These are phyloP conservation scores for Carex parvula DNA, from an alignment of 176 grass and related monocot species.

Conservation along the genomic window DNA sequence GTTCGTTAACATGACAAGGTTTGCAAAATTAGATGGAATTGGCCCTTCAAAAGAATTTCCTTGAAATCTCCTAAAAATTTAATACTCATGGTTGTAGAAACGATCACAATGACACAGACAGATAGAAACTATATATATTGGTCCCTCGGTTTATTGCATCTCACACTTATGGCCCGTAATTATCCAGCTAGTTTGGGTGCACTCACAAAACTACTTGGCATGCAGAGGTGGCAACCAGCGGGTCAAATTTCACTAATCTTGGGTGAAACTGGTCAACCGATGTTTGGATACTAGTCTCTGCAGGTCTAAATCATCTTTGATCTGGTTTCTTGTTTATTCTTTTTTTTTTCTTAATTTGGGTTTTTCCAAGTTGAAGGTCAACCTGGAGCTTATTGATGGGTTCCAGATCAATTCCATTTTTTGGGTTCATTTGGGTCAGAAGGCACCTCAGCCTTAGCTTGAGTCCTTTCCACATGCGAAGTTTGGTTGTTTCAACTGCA, in stretches of 20 bases:
- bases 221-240: background rate
- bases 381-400: background rate
- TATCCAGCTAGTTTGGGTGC: background rate
- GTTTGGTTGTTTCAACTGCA: background rate
- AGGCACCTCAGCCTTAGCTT: background rate
- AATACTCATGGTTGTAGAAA: background rate
- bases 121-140: background rate
- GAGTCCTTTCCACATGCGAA: background rate
- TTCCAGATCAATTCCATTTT: background rate
- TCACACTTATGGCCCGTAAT: background rate
- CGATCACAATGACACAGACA: background rate
- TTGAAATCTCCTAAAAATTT: conserved; percentile 60
- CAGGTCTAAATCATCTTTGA: background rate
- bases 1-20: conserved; percentile 37
- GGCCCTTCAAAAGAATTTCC: conserved; percentile 84
- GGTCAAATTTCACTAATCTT: background rate
- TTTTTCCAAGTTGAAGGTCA: background rate
- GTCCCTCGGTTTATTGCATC: background rate
- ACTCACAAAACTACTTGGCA: background rate
- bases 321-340: background rate
- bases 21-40: conserved; percentile 58
- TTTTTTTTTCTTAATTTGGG: background rate
- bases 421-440: background rate
- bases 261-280: background rate
- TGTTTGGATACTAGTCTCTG: background rate